Evolutionary conservation across 2,329 filamentous ascomycete genomes (phyloP).

Genomic region (Zymoseptoria passerinii): DNA sequence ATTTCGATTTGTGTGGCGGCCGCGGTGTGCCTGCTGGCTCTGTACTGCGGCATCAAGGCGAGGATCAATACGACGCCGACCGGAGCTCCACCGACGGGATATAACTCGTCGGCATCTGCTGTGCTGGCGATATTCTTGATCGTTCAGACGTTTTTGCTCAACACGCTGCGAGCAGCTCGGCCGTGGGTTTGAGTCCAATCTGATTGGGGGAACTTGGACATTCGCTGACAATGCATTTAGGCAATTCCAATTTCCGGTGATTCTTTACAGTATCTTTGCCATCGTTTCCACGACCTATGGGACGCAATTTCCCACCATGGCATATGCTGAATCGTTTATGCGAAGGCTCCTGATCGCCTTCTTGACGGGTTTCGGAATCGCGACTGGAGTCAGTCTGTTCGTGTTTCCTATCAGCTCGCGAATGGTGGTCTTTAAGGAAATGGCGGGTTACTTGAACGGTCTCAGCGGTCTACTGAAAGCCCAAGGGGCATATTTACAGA

Average conservation of each 20-base stretch:
- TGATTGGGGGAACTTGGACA: too few relatives aligned
- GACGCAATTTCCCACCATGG: conserved; percentile 49
- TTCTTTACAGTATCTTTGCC: conserved; percentile 61
- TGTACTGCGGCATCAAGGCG: conserved; percentile 59
- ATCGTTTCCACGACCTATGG: conserved; percentile 57
- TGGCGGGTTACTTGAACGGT: conserved; percentile 51
- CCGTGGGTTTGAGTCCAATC: conserved; percentile 31
- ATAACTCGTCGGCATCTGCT: conserved; percentile 65
- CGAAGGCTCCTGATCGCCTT: conserved; percentile 51
- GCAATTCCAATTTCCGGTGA: conserved; percentile 58
- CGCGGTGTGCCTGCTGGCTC: conserved; percentile 52
- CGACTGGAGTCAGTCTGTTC: conserved; percentile 55
- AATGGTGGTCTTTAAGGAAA: conserved; percentile 55
- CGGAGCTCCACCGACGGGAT: conserved; percentile 32
- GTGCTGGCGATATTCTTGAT: conserved; percentile 66
- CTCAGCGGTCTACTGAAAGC: conserved; percentile 48
- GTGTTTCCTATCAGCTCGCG: conserved; percentile 60
- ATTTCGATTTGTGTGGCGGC: conserved; percentile 49
- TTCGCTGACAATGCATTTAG: background rate
- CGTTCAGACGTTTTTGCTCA: conserved; percentile 59
- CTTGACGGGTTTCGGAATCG: conserved; percentile 56
- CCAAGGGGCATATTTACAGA: conserved; percentile 57
- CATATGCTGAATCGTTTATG: conserved; percentile 47
- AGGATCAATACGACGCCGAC: conserved; percentile 47
- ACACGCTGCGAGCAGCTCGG: conserved; percentile 55